Conservation (phyloP, 805 yeast genomes). For the Maudiozyma bulderi region DNA sequence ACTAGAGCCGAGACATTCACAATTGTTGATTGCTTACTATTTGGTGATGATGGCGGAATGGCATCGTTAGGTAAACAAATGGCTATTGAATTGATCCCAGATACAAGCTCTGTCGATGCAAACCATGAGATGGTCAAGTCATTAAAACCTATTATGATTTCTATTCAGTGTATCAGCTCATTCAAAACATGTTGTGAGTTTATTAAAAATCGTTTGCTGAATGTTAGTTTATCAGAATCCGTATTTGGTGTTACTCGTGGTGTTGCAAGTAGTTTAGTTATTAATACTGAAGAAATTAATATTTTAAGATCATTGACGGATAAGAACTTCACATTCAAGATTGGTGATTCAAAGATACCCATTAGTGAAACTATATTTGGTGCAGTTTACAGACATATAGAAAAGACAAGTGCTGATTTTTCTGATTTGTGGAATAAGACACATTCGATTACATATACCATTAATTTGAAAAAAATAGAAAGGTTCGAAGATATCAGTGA, state of each 20-base stretch:
- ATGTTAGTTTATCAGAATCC: slow-evolving; percentile 19
- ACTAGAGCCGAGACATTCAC: slow-evolving; percentile 68
- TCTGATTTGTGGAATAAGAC: slow-evolving; percentile 46
- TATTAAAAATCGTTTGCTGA: slow-evolving; percentile 31
- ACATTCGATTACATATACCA: slow-evolving; percentile 43
- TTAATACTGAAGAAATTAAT: background rate
- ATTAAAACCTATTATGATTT: slow-evolving; percentile 24
- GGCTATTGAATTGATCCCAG: slow-evolving; percentile 43
- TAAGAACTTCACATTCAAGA: slow-evolving; percentile 45
- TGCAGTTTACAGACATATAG: slow-evolving; percentile 46
- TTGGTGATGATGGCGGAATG: slow-evolving; percentile 36
- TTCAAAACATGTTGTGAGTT: slow-evolving; percentile 38
- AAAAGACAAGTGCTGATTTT: slow-evolving; percentile 35
- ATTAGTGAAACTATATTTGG: slow-evolving; percentile 68
- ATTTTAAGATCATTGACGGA: slow-evolving; percentile 7
- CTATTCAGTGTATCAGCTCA: slow-evolving; percentile 47
- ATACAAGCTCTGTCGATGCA: slow-evolving; percentile 22
- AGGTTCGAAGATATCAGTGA: slow-evolving; percentile 13
- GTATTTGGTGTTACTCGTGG: background rate
- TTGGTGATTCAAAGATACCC: slow-evolving; percentile 50
- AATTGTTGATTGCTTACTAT: slow-evolving; percentile 37
- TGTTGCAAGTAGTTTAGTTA: too few relatives aligned
- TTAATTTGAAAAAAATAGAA: slow-evolving; percentile 1
- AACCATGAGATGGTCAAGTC: slow-evolving; percentile 16
- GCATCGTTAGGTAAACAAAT: slow-evolving; percentile 64